Conservation (phyloP, 441 rosid genomes). For the Erodium texanum region DNA sequence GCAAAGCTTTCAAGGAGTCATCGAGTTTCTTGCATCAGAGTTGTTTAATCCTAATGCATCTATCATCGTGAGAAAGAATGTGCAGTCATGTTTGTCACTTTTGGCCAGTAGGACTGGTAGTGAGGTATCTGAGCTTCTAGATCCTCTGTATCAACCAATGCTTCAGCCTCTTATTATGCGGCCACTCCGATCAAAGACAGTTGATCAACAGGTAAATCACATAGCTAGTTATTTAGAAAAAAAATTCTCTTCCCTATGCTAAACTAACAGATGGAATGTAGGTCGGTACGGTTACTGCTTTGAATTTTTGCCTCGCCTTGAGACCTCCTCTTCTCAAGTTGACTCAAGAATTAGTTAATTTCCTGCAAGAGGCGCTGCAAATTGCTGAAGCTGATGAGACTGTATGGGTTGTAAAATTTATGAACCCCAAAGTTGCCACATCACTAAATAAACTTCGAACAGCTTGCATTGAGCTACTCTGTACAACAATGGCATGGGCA, state of each 20-base stretch:
- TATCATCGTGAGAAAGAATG: constrained; percentile 78
- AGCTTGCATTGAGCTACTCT: constrained; percentile 91
- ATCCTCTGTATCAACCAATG: constrained; percentile 79
- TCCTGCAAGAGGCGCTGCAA: constrained; percentile 95
- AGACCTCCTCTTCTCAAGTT: constrained; percentile 98
- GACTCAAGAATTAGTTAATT: constrained; percentile 84
- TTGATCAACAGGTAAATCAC: constrained; percentile 86
- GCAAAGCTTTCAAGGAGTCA: constrained; percentile 84
- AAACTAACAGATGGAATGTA: constrained; percentile 30
- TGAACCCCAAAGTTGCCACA: constrained; percentile 78
- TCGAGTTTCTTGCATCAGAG: constrained; percentile 87
- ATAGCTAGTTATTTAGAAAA: constrained; percentile 16
- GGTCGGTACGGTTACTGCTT: constrained; percentile 96
- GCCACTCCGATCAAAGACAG: constrained; percentile 79
- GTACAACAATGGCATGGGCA: constrained; percentile 98
- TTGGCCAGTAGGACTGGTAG: constrained; percentile 98
- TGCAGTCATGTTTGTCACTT: constrained; percentile 89
- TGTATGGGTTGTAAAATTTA: constrained; percentile 78
- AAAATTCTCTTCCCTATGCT: constrained; percentile 16
- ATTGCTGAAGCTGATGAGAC: constrained; percentile 98
- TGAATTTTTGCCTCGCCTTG: constrained; percentile 91
- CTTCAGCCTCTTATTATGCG: constrained; percentile 89
- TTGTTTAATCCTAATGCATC: constrained; percentile 88
- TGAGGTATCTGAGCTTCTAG: constrained; percentile 94
- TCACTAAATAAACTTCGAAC: constrained; percentile 85